Conservation (phyloP, 2,329 filamentous ascomycete species). For the Fusarium sp. region DNA sequence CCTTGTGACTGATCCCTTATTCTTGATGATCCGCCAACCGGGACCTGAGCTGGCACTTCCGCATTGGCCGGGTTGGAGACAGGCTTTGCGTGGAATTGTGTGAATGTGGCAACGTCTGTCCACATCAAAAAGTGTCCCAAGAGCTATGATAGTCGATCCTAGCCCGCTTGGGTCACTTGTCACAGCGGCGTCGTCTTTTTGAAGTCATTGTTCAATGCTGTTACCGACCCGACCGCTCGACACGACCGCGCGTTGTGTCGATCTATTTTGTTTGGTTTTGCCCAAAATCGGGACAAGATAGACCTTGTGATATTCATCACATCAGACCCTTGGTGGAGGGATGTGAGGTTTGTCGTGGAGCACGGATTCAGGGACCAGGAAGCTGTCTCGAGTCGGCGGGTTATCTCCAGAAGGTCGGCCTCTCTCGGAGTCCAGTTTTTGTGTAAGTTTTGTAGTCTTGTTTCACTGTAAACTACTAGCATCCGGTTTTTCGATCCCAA, state of each 20-base stretch:
- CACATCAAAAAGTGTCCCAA: conserved; percentile 33
- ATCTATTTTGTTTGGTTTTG: conserved; percentile 45
- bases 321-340: conserved; percentile 26
- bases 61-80: conserved; percentile 28
- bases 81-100: conserved; percentile 36
- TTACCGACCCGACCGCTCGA: conserved; percentile 20
- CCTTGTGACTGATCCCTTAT: conserved; percentile 18
- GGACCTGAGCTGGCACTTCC: conserved; percentile 37
- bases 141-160: conserved; percentile 45
- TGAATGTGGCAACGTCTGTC: conserved; percentile 46
- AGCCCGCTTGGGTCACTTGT: conserved; percentile 39
- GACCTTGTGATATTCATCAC: conserved; percentile 25
- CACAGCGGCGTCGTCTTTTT: conserved; percentile 36
- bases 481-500: conserved; percentile 1
- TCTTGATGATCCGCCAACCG: conserved; percentile 30
- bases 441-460: conserved; percentile 6
- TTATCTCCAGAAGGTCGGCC: conserved; percentile 16
- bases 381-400: conserved; percentile 10
- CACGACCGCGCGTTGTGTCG: conserved; percentile 30
- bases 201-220: conserved; percentile 38
- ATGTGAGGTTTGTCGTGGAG: conserved; percentile 27
- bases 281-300: conserved; percentile 9
- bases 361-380: conserved; percentile 20
- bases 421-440: conserved; percentile 16
- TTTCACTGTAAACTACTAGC: not conserved